A percentile compares a stretch with the other conserved stretches of the same genome.
Evolutionary conservation across 805 yeast genomes (phyloP).

Genomic region (Komagataella ulmi): DNA sequence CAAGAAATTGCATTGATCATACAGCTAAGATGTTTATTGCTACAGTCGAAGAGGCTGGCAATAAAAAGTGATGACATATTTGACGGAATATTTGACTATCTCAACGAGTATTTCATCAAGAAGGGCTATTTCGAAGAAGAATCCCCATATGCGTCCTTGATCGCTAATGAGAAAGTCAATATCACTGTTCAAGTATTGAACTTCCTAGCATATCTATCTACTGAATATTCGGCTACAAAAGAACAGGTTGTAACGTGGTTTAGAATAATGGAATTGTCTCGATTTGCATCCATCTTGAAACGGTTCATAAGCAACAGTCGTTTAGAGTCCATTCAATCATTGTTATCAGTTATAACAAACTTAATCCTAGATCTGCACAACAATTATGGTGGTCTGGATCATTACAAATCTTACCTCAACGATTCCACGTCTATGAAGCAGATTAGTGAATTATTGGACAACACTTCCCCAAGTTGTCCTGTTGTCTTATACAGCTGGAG

Average conservation of each 20-base stretch:
- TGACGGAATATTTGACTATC: background rate
- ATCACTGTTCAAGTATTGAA: conserved; percentile 5
- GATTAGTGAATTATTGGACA: conserved; percentile 26
- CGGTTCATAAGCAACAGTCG: background rate
- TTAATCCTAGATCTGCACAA: conserved; percentile 44
- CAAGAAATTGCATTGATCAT: background rate
- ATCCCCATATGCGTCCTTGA: background rate
- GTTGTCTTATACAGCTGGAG: conserved; percentile 57
- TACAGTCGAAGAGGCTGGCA: background rate
- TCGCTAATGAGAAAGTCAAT: conserved; percentile 1
- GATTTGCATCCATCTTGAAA: conserved; percentile 10
- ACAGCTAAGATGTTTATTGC: background rate
- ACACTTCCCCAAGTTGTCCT: conserved; percentile 24
- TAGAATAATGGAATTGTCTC: conserved; percentile 24
- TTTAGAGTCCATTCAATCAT: background rate
- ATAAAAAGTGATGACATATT: background rate
- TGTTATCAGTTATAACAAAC: background rate
- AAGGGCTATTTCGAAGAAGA: background rate
- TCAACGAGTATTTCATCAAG: background rate
- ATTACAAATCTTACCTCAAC: conserved; percentile 23
- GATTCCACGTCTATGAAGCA: conserved; percentile 23
- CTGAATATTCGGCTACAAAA: conserved; percentile 11
- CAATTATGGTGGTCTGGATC: conserved; percentile 26
- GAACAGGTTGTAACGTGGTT: conserved; percentile 41
- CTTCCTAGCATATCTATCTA: conserved; percentile 12